These are phyloP conservation scores for Mycosphaerella sp. DNA, from an alignment of 2,329 filamentous ascomycete genomes.

Conservation along the genomic window DNA sequence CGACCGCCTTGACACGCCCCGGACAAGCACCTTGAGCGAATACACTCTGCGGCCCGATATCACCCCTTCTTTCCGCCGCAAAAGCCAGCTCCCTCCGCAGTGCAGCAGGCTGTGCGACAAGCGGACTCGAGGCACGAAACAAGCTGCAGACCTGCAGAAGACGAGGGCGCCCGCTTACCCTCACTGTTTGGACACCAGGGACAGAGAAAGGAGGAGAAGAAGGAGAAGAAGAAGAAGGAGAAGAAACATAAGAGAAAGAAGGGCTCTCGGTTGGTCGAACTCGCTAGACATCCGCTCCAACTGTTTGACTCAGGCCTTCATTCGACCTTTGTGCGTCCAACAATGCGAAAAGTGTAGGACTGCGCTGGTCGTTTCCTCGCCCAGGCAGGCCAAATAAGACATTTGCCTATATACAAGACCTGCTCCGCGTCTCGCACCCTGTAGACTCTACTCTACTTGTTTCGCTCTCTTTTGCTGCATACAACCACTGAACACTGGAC, in stretches of 20 bases:
- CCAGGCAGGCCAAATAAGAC: conserved; percentile 4
- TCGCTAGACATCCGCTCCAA: no score
- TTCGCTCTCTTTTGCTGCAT: neutral
- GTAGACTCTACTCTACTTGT: conserved; percentile 1
- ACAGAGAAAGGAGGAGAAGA: no score
- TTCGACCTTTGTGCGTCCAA: conserved; percentile 7
- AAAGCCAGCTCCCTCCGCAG: neutral
- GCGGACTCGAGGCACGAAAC: neutral
- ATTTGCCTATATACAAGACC: conserved; percentile 3
- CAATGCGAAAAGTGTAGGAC: conserved; percentile 1
- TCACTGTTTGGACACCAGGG: neutral
- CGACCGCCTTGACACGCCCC: neutral
- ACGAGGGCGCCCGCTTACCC: neutral
- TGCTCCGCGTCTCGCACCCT: neutral
- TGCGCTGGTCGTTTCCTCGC: conserved; percentile 8
- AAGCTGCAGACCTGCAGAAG: neutral
- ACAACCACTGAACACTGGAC: neutral
- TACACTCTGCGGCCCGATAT: neutral
- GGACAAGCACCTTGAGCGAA: neutral
- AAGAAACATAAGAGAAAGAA: no score
- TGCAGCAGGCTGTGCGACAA: neutral
- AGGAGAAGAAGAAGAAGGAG: no score
- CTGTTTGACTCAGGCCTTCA: neutral
- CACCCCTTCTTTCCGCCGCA: neutral
- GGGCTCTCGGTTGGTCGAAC: no score